Conservation (phyloP, 75 land plant genomes). For the Cunninghamia lanceolata region DNA sequence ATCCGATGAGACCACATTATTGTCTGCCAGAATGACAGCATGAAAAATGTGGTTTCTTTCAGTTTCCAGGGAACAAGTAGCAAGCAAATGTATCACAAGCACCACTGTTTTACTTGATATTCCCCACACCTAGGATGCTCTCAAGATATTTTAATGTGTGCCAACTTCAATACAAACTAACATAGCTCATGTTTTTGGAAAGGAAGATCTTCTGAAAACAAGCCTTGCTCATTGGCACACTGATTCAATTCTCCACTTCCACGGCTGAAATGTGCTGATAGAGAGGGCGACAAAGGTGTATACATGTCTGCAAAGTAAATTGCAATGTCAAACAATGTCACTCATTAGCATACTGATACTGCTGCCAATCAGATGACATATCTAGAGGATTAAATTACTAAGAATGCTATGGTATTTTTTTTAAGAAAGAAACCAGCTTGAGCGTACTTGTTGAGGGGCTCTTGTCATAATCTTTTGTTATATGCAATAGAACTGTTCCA, state of each 20-base stretch:
- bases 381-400: neutral
- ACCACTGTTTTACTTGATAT: neutral
- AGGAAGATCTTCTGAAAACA: slow-evolving; percentile 29
- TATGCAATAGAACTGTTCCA: slow-evolving; percentile 70
- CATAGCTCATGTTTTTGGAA: slow-evolving; percentile 27
- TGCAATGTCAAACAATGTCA: neutral
- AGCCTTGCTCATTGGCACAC: slow-evolving; percentile 31
- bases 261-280: slow-evolving; percentile 35
- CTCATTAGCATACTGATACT: neutral
- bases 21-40: neutral
- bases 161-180: slow-evolving; percentile 3
- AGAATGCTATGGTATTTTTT: neutral
- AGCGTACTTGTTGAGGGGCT: slow-evolving; percentile 18
- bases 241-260: slow-evolving; percentile 32
- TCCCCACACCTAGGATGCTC: neutral
- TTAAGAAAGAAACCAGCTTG: neutral
- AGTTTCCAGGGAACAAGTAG: neutral
- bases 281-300: slow-evolving; percentile 45
- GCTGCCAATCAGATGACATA: neutral
- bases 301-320: slow-evolving; percentile 28
- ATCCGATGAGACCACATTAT: neutral
- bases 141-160: neutral
- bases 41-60: neutral
- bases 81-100: neutral
- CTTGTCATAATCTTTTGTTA: slow-evolving; percentile 54